phyloP scores from a whole-genome alignment of 345 rosid species.

The Draba incana region DNA sequence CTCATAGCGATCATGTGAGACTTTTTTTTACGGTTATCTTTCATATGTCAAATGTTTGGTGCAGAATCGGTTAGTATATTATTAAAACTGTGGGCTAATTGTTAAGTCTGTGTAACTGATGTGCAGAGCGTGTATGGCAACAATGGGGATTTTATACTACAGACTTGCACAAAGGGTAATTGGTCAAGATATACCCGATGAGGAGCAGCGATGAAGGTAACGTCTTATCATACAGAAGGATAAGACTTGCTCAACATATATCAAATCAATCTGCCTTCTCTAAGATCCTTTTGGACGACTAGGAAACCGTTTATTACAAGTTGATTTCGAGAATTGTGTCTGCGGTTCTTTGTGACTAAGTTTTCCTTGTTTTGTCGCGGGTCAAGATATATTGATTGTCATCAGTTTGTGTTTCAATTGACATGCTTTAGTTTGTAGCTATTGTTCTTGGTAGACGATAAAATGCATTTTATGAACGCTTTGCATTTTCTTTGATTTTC shows the following conservation, averaged over 20 bases:
- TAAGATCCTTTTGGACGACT: constrained; percentile 9
- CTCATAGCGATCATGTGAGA: constrained; percentile 88
- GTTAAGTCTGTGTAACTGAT: neutral
- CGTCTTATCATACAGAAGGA: constrained; percentile 1
- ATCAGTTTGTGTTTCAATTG: constrained; percentile 7
- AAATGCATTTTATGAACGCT: constrained; percentile 9
- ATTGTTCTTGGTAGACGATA: constrained; percentile 17
- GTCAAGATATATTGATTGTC: neutral
- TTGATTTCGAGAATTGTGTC: constrained; percentile 22
- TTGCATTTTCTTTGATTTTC: neutral
- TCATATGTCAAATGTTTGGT: neutral
- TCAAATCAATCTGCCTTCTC: neutral
- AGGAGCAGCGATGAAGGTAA: constrained; percentile 61
- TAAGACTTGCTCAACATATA: constrained; percentile 30
- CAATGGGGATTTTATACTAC: constrained; percentile 96
- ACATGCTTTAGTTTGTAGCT: constrained; percentile 19
- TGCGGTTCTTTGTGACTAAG: constrained; percentile 1
- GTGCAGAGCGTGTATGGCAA: constrained; percentile 98
- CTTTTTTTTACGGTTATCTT: constrained; percentile 15
- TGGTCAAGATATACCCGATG: constrained; percentile 55
- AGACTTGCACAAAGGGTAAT: constrained; percentile 82
- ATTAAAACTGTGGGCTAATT: constrained; percentile 1
- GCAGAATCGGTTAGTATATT: neutral
- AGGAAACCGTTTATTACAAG: constrained; percentile 1
- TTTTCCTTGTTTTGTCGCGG: neutral